Conservation (phyloP, 2,329 filamentous ascomycete genomes). For the Stagonosporopsis chrysanthemi region DNA sequence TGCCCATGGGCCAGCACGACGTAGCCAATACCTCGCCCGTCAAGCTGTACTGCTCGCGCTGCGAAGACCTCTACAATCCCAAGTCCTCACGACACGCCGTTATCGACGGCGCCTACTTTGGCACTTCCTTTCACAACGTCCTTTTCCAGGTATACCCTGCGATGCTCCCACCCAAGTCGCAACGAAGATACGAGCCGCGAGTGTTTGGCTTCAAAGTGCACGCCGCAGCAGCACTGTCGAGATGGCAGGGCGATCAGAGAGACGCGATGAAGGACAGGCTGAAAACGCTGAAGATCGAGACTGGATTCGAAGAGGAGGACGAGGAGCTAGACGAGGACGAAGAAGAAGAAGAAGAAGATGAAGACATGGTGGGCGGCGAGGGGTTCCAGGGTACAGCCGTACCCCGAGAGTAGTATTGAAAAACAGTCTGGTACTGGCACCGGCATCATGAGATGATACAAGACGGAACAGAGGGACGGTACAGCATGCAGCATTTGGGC, state of each 20-base stretch:
- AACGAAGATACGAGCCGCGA: slow-evolving; percentile 84
- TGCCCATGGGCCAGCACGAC: slow-evolving; percentile 95
- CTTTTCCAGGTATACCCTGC: slow-evolving; percentile 97
- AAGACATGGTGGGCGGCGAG: slow-evolving; percentile 43
- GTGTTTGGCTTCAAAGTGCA: slow-evolving; percentile 98
- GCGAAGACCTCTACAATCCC: slow-evolving; percentile 98
- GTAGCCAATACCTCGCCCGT: slow-evolving; percentile 86
- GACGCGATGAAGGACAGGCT: slow-evolving; percentile 84
- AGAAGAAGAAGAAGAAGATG: slow-evolving; percentile 63
- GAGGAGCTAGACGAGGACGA: slow-evolving; percentile 70
- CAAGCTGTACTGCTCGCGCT: slow-evolving; percentile 95
- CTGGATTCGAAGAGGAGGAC: slow-evolving; percentile 74
- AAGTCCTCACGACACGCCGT: slow-evolving; percentile 95
- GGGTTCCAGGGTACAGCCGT: slow-evolving; percentile 38
- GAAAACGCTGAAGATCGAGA: slow-evolving; percentile 72
- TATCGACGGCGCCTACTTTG: slow-evolving; percentile 98
- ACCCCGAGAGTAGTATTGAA: slow-evolving; percentile 11
- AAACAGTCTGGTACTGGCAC: not conserved
- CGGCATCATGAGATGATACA: not conserved
- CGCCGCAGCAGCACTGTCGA: slow-evolving; percentile 81
- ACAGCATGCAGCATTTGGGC: slow-evolving; percentile 26
- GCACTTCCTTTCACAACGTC: slow-evolving; percentile 98
- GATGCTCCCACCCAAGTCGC: slow-evolving; percentile 84
- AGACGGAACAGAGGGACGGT: not conserved
- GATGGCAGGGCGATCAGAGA: slow-evolving; percentile 86